Evolutionary conservation across 345 rosid genomes (phyloP), one percentile per base, ranked within the genome.

Genomic region (Euphorbia lathyris): DNA sequence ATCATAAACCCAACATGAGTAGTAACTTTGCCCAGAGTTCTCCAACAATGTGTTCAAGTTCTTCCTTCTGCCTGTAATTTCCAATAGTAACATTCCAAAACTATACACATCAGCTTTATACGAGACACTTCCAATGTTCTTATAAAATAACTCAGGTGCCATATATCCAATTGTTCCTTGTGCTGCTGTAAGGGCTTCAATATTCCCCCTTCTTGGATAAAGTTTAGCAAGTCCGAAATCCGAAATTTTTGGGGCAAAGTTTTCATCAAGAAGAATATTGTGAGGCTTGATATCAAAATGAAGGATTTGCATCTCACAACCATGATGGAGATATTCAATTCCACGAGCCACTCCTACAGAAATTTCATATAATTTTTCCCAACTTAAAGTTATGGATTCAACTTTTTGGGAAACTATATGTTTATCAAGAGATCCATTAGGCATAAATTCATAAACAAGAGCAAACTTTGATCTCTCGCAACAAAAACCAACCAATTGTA

Each of bases 371-470:
- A 71, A 13, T 52, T 62, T 52, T 34, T 51, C 67, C 74, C 47
- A 71, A 9, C 74, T 61, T 26, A 70, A 47, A 17, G 60, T 6
- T 13, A n/a, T n/a, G 0, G 25, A 60, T n/a, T 20, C 36, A 32
- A 32, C 48, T n/a, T 3, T 0, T 36, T 26, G 4, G 34, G 10
- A 36, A 7, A 36, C 22, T 1, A 19, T n/a, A 3, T 51, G 38
- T 9, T 40, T 40, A 56, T 71, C 68, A 26, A 71, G 74, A 17
- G 68, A 71, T 40, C 74, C 74, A 63, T 71, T 52, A 1, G 74
- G 36, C 68, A 71, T 62, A 55, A 71, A 71, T 7, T 71, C 68
- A 23, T 65, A 65, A 9, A 65, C 12, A 65, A 65, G 69, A 27
- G 58, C 69, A 51, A 9, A 58, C 23, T 32, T 71, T 7, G 69